Evolutionary conservation across 2,329 filamentous ascomycete species (phyloP), one percentile per base, ranked within the genome.

Genomic region (Pseudocercospora pini-densiflorae): DNA sequence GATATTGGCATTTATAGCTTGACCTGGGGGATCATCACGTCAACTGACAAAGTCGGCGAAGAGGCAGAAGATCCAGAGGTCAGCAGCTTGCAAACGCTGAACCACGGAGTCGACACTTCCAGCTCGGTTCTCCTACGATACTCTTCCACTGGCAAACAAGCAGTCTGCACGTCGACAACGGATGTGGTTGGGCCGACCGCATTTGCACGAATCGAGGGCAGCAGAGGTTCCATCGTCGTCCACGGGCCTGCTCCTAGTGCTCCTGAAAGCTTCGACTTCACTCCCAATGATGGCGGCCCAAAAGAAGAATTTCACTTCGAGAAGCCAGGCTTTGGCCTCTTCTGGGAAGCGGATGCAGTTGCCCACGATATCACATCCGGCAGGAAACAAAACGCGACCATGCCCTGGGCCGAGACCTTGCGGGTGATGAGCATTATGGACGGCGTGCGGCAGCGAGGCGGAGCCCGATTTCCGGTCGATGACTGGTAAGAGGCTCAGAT

Each of bases 401-500:
- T 85, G 79, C 81, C 83, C 0, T 83, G 80, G 80, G 71, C 75
- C 0, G 82, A 85, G 73, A 85, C 82, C 0, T 62, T 85, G 10
- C 76, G 80, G 0, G 77, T 84, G 0, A 75, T 85, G 77, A 79
- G 80, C 62, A 77, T 84, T 19, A 77, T 85, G 79, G 84, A 86
- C 65, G 80, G 83, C 64, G 77, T 83, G 8, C 73, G 83, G 43
- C 71, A 71, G n/a, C 73, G 78, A 57, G 76, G 77, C 12, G 76
- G 74, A 7, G 74, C 75, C 1, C 69, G 60, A 33, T 79, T 70
- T 59, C 72, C 70, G 14, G 63, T 65, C 9, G 63, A 68, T 43
- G 54, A 63, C 43, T 68, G 66, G 63, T 61, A 60, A 23, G 24
- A 21, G 49, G 24, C 4, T 6, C 24, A 27, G 21, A 21, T 49